Base-by-base conservation (phyloP, 2,329 filamentous ascomycete species). In the Penicillium sp. region DNA sequence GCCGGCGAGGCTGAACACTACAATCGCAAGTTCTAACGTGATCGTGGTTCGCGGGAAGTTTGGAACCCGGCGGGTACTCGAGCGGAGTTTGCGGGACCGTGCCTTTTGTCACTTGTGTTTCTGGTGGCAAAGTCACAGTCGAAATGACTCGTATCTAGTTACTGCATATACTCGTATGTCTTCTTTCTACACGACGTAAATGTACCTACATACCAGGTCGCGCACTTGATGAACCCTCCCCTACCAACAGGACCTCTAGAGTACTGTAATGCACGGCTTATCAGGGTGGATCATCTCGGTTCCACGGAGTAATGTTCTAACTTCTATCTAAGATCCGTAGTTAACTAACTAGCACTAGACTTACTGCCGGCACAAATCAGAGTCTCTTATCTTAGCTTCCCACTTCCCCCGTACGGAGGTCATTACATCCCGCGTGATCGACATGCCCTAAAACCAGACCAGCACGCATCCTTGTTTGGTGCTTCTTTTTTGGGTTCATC, bases 351-450 rank as follows among this genome's bases (percentile, higher is more conserved):
- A 28, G 27, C 27, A 28, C 9, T 9, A 6, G 8, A 27, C 25
- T 28, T 28, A 28, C 27, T 9, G 7, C 27, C 27, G 27, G 9
- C 9, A 28, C 27, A 28, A 28, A 28, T 8, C 27, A 10, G 2
- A 28, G 27, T 28, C 27, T 27, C 28, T 46, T 33, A 38, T 31
- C 38, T 10, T 33, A 23, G 20, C n/a, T 20, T 24, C 25, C 13
- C 39, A 32, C 24, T 39, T 46, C 50, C 39, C 42, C 42, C 41
- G 25, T 4, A 18, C 32, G 23, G 25, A 27, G 28, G 20, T 23
- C 20, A 23, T 6, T 20, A 45, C 50, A 54, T 61, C 59, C 59
- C 59, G 59, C 52, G 53, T 60, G 59, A 61, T 61, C 59, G 58
- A 54, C 59, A 61, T 41, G 39, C 41, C 42, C 54, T 42, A 44